A percentile compares a stretch with the other conserved stretches of the same genome.
phyloP scores from a whole-genome alignment of 257 asterid genomes.

The Salvia rosmarinus region DNA sequence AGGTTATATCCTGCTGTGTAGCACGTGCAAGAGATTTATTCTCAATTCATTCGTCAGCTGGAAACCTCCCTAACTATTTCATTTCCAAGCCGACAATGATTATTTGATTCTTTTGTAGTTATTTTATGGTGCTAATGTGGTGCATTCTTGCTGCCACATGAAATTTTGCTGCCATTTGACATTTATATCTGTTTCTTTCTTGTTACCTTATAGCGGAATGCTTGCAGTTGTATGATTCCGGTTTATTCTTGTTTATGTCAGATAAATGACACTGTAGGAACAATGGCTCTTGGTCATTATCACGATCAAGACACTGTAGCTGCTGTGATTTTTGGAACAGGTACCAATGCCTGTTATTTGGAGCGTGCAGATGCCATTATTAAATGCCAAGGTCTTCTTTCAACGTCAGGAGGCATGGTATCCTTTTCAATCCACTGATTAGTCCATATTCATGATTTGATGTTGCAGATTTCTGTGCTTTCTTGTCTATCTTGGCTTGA shows the following conservation, averaged over 20 bases:
- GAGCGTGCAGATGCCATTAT: conserved; percentile 87
- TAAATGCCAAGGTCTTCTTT: conserved; percentile 77
- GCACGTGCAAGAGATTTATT: neutral
- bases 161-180: conserved; percentile 34
- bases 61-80: neutral
- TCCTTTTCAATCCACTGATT: conserved; percentile 23
- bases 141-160: neutral
- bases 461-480: neutral
- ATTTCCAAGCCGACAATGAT: neutral
- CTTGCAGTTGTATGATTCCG: conserved; percentile 3
- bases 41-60: neutral
- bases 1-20: neutral
- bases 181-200: neutral
- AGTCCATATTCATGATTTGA: conserved; percentile 4
- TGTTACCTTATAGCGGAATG: conserved; percentile 1
- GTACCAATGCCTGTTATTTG: conserved; percentile 93
- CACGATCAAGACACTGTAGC: conserved; percentile 84
- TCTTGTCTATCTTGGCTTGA: neutral
- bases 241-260: conserved; percentile 36
- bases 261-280: conserved; percentile 88
- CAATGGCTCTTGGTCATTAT: conserved; percentile 80
- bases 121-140: neutral
- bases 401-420: conserved; percentile 82
- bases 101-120: neutral
- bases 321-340: conserved; percentile 85